Percentiles rank a stretch among this genome's conserved stretches.
phyloP scores from a whole-genome alignment of 2,329 filamentous ascomycete species.

The Cryoendolithus antarcticus region DNA sequence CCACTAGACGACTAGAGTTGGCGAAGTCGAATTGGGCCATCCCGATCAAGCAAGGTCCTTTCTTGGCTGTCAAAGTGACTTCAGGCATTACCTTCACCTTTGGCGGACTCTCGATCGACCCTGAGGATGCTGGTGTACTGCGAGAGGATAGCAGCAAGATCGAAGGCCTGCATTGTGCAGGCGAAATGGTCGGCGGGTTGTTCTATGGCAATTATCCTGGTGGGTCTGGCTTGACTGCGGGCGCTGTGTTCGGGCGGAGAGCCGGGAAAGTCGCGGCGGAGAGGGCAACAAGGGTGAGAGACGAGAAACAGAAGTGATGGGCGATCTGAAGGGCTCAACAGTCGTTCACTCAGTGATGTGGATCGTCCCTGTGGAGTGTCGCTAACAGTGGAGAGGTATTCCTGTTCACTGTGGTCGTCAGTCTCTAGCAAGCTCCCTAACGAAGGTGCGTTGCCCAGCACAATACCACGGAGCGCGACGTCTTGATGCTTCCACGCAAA shows the following conservation, averaged over 20 bases:
- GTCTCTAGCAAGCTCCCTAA: too few relatives aligned
- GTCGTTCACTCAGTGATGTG: too few relatives aligned
- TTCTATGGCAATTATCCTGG: constrained; percentile 54
- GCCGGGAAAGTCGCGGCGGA: constrained; percentile 26
- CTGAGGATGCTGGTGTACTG: constrained; percentile 42
- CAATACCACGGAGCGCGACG: too few relatives aligned
- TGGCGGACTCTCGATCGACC: constrained; percentile 47
- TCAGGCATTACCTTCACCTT: constrained; percentile 60
- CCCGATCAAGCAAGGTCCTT: constrained; percentile 44
- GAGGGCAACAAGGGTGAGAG: not conserved
- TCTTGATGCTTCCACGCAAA: too few relatives aligned
- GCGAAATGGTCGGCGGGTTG: constrained; percentile 55
- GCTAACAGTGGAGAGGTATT: too few relatives aligned
- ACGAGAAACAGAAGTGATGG: too few relatives aligned
- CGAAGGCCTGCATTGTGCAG: constrained; percentile 46
- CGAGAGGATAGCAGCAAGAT: constrained; percentile 34
- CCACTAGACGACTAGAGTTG: constrained; percentile 29
- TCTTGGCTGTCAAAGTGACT: constrained; percentile 50
- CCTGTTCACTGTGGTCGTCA: too few relatives aligned
- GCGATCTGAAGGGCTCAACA: too few relatives aligned
- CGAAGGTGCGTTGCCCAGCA: too few relatives aligned
- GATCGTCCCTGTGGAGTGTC: too few relatives aligned
- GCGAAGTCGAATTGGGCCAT: constrained; percentile 57
- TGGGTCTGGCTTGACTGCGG: constrained; percentile 49
- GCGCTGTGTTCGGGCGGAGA: constrained; percentile 40